Evolutionary conservation across 768 basidiomycete species (phyloP), one percentile per base, ranked within the genome.

Genomic region (Dendrothele bispora): DNA sequence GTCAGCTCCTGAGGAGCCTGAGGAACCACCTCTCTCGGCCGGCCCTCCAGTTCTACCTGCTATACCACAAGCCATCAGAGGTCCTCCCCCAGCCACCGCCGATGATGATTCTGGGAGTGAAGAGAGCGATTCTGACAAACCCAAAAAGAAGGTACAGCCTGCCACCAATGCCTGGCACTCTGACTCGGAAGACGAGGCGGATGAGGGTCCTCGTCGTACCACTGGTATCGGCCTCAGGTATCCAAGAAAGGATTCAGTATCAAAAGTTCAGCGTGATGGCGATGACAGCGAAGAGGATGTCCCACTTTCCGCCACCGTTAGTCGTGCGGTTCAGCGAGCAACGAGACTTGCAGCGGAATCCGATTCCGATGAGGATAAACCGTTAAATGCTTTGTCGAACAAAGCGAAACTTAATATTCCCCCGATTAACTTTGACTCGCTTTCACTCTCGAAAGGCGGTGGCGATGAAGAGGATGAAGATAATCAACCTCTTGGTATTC

Each of bases 201-300:
- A 72, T 18, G 57, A 61, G 21, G 74, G 69, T 1, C 82, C 78
- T 15, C 72, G 72, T 43, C 80, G 80, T 24, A 81, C 73, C 3
- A 79, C 77, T n/a, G 80, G 84, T 29, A 70, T 72, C 8, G 84
- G 84, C 1, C 77, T 70, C 40, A 74, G 81, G 46, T 78, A 77
- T 54, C 73, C 72, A 12, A 68, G 57, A 68, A 64, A 49, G 18
- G 44, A 11, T 57, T 50, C 15, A 41, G 55, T 18, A 53, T 54
- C 46, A 29, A 40, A 39, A 36, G 34, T 37, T 27, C 41, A 41
- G 20, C 38, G 7, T 18, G 58, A 56, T 15, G 77, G 73, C 41
- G 75, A 76, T 17, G 80, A 83, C 52, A 88, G 86, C 51, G 90
- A 90, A 44, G 90, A 92, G 54, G 90, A 93, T 66, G 55, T 91